Base-by-base conservation (phyloP, 768 basidiomycete species). In the Termitomyces sp. region DNA sequence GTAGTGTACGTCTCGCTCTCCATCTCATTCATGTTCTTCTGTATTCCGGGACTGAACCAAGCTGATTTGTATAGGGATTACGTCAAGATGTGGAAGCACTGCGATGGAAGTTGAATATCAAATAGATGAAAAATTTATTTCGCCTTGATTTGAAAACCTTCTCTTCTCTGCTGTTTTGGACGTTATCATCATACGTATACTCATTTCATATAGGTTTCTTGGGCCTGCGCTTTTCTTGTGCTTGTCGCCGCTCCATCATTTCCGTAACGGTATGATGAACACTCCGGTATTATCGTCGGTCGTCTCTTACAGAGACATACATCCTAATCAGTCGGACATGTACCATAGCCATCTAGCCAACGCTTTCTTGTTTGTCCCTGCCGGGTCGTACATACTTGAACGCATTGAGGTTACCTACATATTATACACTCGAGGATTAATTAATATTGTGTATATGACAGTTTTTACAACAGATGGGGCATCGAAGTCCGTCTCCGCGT, bases 31-130 rank as follows among this genome's bases (percentile, higher is more conserved):
- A 13, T 30, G 30, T 6, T 30, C 30, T 26, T 26, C 45, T 55
- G 8, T 22, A 7, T 24, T 38, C 54, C 36, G 38, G 36, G 51
- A 32, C 32, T 52, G 53, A 40, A 53, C 24, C 32, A 14, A 22
- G 13, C 6, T 13, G 2, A 6, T 26, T 13, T 13, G 26, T 18
- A 53, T 58, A 80, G 78, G 48, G 80, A 82, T 66, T 81, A 79
- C 61, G 80, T 83, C 50, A 80, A 78, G 68, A 83, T 83, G 80
- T 83, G 79, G 79, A 78, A 77, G 61, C 77, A 80, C 56, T 83
- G 81, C 62, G 61, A 62, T 59, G 61, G 58, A 6, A 52, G 30
- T 36, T 61, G 53, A 61, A 13, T 22, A 44, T 42, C 40, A 22
- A 22, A 44, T 44, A 26, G 26, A 32, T 49, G 20, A 49, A 33